phyloP scores from a whole-genome alignment of 345 rosid species.

The Noccaea bulbosa region DNA sequence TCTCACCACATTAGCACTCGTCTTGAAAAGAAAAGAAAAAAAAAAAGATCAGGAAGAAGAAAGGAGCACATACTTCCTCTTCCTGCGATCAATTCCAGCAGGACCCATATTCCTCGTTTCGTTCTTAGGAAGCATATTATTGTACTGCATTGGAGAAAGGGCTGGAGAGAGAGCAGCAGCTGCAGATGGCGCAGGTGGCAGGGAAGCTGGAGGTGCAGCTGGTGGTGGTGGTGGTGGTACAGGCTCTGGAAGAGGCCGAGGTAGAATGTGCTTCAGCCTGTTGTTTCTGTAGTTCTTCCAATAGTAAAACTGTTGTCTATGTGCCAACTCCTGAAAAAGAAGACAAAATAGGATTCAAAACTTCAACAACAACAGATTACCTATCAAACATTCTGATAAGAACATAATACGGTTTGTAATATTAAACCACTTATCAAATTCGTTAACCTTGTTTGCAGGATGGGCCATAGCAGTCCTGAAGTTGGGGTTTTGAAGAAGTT shows the following conservation, averaged over 20 bases:
- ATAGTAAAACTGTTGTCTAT: slow-evolving; percentile 94
- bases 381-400: background rate
- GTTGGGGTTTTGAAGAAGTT: slow-evolving; percentile 92
- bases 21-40: background rate
- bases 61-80: slow-evolving; percentile 68
- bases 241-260: slow-evolving; percentile 93
- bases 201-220: slow-evolving; percentile 45
- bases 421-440: background rate
- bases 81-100: slow-evolving; percentile 73
- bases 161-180: slow-evolving; percentile 63
- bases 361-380: background rate
- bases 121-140: slow-evolving; percentile 59
- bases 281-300: slow-evolving; percentile 99
- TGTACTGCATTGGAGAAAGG: slow-evolving; percentile 87
- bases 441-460: slow-evolving; percentile 86
- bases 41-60: slow-evolving; percentile 20
- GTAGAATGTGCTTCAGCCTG: slow-evolving; percentile 86
- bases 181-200: slow-evolving; percentile 51
- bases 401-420: slow-evolving; percentile 12
- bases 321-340: slow-evolving; percentile 75
- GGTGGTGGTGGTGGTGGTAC: slow-evolving; percentile 55
- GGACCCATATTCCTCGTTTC: slow-evolving; percentile 60
- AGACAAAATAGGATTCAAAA: background rate
- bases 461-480: slow-evolving; percentile 97
- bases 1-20: slow-evolving; percentile 8